phyloP scores from a whole-genome alignment of 2,329 filamentous ascomycete genomes.

The Hymenoscyphus albidus region DNA sequence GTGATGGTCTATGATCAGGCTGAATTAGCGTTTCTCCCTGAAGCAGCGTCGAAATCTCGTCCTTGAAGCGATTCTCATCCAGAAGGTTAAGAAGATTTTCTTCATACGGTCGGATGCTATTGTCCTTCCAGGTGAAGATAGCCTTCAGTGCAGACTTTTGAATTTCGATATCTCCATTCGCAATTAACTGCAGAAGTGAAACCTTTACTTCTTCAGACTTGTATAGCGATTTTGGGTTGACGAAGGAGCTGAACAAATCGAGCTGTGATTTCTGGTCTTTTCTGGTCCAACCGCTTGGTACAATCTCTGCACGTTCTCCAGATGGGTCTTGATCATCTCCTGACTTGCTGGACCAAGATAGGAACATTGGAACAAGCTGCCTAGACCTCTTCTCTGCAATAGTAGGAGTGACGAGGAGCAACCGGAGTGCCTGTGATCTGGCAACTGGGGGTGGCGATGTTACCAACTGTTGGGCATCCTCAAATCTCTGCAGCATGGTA shows the following conservation, averaged over 20 bases:
- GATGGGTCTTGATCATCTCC: slow-evolving; percentile 34
- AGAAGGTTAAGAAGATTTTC: slow-evolving; percentile 83
- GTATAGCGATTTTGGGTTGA: slow-evolving; percentile 81
- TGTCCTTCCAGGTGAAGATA: slow-evolving; percentile 84
- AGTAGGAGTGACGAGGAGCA: slow-evolving; percentile 68
- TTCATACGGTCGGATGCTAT: slow-evolving; percentile 70
- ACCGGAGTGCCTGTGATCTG: slow-evolving; percentile 73
- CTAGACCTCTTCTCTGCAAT: slow-evolving; percentile 85
- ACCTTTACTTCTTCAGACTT: slow-evolving; percentile 71
- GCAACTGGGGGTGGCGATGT: slow-evolving; percentile 52
- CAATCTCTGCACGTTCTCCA: slow-evolving; percentile 28
- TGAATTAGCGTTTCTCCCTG: slow-evolving; percentile 71
- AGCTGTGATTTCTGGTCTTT: slow-evolving; percentile 83
- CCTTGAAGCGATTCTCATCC: slow-evolving; percentile 87
- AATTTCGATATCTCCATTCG: slow-evolving; percentile 85
- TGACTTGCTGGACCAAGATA: slow-evolving; percentile 67
- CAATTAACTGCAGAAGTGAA: slow-evolving; percentile 69
- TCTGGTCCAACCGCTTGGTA: slow-evolving; percentile 59
- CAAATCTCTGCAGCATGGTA: slow-evolving; percentile 60
- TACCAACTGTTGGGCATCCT: slow-evolving; percentile 56
- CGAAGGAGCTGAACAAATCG: slow-evolving; percentile 76
- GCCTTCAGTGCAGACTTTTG: slow-evolving; percentile 82
- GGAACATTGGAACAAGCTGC: slow-evolving; percentile 76
- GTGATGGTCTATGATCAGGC: slow-evolving; percentile 63
- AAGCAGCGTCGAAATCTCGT: slow-evolving; percentile 87